These are phyloP conservation scores for Saccharomycopsis sp. DNA, from an alignment of 805 yeast species.

Conservation along the genomic window DNA sequence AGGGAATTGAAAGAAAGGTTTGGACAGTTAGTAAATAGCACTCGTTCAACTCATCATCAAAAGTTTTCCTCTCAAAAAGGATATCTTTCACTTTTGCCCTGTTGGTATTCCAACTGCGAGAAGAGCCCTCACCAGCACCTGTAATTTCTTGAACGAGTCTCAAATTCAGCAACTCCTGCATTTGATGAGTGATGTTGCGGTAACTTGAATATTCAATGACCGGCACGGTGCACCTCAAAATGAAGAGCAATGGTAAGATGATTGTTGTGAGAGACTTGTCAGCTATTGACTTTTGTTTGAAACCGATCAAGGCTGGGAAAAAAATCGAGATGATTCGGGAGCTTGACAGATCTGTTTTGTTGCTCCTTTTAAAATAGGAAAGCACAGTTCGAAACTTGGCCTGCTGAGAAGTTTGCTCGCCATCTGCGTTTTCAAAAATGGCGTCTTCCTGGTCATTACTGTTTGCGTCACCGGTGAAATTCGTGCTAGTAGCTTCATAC, in stretches of 20 bases:
- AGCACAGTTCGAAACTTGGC: too few relatives aligned
- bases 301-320: constrained; percentile 21
- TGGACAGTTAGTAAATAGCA: constrained; percentile 1
- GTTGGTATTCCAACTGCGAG: neutral
- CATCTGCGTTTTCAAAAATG: neutral
- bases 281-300: constrained; percentile 17
- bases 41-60: constrained; percentile 9
- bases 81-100: constrained; percentile 1
- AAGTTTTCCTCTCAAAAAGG: neutral
- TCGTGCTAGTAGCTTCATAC: too few relatives aligned
- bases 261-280: constrained; percentile 20
- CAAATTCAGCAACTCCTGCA: constrained; percentile 7
- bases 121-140: neutral
- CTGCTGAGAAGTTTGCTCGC: too few relatives aligned
- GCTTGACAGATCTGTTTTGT: neutral
- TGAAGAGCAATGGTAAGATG: constrained; percentile 24
- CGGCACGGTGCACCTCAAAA: constrained; percentile 29
- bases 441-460: neutral
- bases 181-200: constrained; percentile 6
- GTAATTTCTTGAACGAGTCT: constrained; percentile 1
- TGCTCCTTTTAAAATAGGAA: too few relatives aligned
- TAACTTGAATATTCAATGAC: constrained; percentile 26
- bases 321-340: constrained; percentile 7
- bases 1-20: neutral
- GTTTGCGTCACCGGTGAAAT: too few relatives aligned